These are phyloP conservation scores for Kodamaea suecica DNA, from an alignment of 1,139 yeast genomes.

Conservation along the genomic window DNA sequence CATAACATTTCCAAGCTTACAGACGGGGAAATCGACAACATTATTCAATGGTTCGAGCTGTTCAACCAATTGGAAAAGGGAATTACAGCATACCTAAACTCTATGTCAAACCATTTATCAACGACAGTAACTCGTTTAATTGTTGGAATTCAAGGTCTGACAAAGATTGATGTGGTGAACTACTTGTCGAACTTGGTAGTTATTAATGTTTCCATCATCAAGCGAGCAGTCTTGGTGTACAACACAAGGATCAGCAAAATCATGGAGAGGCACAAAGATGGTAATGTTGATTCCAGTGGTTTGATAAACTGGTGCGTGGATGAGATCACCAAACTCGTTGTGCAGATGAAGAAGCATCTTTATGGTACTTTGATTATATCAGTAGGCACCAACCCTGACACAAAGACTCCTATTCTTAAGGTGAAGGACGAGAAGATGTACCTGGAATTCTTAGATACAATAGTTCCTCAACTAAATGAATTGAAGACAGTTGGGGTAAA, in stretches of 20 bases:
- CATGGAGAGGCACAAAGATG: conserved; percentile 28
- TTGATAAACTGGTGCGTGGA: conserved; percentile 65
- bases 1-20: conserved; percentile 33
- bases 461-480: conserved; percentile 59
- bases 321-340: conserved; percentile 60
- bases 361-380: conserved; percentile 54
- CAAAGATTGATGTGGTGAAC: conserved; percentile 45
- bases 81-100: conserved; percentile 33
- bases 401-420: conserved; percentile 24
- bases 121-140: conserved; percentile 36
- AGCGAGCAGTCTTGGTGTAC: conserved; percentile 35
- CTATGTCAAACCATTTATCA: conserved; percentile 35
- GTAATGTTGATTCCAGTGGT: conserved; percentile 40
- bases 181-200: conserved; percentile 44
- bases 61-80: conserved; percentile 42
- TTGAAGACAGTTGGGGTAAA: conserved; percentile 69
- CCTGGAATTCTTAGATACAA: conserved; percentile 47
- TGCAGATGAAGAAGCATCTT: conserved; percentile 62
- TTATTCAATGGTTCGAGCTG: conserved; percentile 34
- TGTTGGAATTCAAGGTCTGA: conserved; percentile 44
- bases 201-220: conserved; percentile 39
- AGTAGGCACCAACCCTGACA: conserved; percentile 23
- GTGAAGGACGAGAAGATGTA: conserved; percentile 32
- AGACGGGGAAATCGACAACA: conserved; percentile 31
- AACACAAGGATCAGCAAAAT: conserved; percentile 35